These are phyloP conservation scores for Pseudophaeomoniella oleicola DNA, from an alignment of 2,329 filamentous ascomycete genomes.

Conservation along the genomic window DNA sequence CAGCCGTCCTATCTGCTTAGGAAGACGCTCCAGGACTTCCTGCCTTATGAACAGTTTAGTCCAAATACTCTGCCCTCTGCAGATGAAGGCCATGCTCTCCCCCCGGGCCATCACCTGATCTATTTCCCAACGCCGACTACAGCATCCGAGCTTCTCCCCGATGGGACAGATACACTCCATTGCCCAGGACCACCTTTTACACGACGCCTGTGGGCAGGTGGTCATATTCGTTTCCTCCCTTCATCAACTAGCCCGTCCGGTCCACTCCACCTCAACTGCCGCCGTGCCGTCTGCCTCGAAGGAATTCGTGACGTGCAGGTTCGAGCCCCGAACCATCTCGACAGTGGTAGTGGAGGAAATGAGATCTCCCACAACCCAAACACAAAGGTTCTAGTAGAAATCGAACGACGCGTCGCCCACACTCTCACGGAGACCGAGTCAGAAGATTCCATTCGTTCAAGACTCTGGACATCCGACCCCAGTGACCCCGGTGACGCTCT, in stretches of 20 bases:
- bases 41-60: constrained; percentile 20
- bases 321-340: constrained; percentile 30
- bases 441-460: constrained; percentile 19
- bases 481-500: constrained; percentile 26
- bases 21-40: constrained; percentile 43
- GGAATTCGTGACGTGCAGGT: constrained; percentile 32
- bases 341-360: constrained; percentile 21
- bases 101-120: constrained; percentile 64
- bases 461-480: constrained; percentile 29
- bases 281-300: constrained; percentile 29
- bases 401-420: constrained; percentile 40
- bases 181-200: constrained; percentile 57
- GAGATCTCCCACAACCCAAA: constrained; percentile 13
- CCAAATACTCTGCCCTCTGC: constrained; percentile 6
- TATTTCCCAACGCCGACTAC: constrained; percentile 67
- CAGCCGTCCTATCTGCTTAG: constrained; percentile 52
- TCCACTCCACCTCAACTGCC: constrained; percentile 18
- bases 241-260: constrained; percentile 10
- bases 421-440: constrained; percentile 21
- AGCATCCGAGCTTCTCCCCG: constrained; percentile 49
- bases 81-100: constrained; percentile 15
- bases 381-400: constrained; percentile 47
- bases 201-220: constrained; percentile 81
- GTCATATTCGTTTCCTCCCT: constrained; percentile 44
- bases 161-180: constrained; percentile 75